A percentile compares a stretch with the other conserved stretches of the same genome.
Evolutionary conservation across 192 early-diverging fungal species (phyloP).

Genomic region (Spinellus fusiger): DNA sequence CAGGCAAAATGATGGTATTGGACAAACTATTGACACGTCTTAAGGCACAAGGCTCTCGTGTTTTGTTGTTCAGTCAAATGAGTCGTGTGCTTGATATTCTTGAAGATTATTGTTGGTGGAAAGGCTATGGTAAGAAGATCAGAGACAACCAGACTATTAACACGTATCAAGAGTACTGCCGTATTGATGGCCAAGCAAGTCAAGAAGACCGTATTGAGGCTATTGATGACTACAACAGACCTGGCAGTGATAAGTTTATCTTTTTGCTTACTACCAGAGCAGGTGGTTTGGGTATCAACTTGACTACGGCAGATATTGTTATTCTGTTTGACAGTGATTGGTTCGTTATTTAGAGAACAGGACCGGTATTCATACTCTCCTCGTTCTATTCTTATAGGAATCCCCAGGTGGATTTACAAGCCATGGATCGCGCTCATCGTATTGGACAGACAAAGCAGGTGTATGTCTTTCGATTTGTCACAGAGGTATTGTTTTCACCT

Average conservation of each 20-base stretch:
- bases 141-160: too few relatives aligned
- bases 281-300: constrained; percentile 95
- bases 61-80: constrained; percentile 98
- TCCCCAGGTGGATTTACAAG: constrained; percentile 85
- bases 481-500: constrained; percentile 60
- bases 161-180: constrained; percentile 81
- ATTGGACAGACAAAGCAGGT: constrained; percentile 99
- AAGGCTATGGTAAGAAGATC: constrained; percentile 56
- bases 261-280: constrained; percentile 96
- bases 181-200: constrained; percentile 93
- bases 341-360: constrained; percentile 23
- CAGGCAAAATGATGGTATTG: constrained; percentile 90
- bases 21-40: constrained; percentile 81
- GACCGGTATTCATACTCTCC: background rate
- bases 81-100: constrained; percentile 95
- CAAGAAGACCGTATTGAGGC: constrained; percentile 89
- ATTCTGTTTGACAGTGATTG: constrained; percentile 96
- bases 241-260: constrained; percentile 88
- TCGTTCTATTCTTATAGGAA: constrained; percentile 37
- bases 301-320: constrained; percentile 94
- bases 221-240: constrained; percentile 92
- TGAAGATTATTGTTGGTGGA: constrained; percentile 94
- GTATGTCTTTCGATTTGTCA: constrained; percentile 91
- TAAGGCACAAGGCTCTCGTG: constrained; percentile 88
- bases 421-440: constrained; percentile 97